Percentiles rank a stretch among this genome's conserved stretches.
phyloP scores from a whole-genome alignment of 305 asterid genomes.

The Fraxinus velutina region DNA sequence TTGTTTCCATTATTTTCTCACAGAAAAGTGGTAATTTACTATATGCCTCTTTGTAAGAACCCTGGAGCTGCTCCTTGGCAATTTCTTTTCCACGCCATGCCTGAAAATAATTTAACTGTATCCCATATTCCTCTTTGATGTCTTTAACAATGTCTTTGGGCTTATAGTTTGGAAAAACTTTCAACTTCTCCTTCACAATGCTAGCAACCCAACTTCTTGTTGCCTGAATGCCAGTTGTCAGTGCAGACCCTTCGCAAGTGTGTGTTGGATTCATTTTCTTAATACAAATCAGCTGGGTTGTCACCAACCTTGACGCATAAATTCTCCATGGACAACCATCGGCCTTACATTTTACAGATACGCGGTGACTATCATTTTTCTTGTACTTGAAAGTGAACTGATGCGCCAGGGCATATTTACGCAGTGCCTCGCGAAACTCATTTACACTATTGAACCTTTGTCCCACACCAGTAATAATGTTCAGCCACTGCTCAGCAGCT shows the following conservation, averaged over 20 bases:
- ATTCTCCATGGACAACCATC: not conserved
- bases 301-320: not conserved
- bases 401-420: slow-evolving; percentile 5
- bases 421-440: slow-evolving; percentile 6
- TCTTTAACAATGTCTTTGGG: not conserved
- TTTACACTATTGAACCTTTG: slow-evolving; percentile 54
- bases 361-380: not conserved
- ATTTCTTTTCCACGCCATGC: slow-evolving; percentile 99
- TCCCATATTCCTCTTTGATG: slow-evolving; percentile 82
- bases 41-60: slow-evolving; percentile 90
- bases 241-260: not conserved
- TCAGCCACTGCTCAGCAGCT: slow-evolving; percentile 73
- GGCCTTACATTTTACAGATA: not conserved
- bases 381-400: not conserved
- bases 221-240: not conserved
- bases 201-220: not conserved
- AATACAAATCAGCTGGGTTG: not conserved
- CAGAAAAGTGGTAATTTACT: slow-evolving; percentile 65
- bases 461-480: slow-evolving; percentile 83
- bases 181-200: not conserved
- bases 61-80: slow-evolving; percentile 98
- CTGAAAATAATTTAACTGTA: slow-evolving; percentile 86
- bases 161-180: not conserved
- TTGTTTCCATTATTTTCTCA: not conserved
- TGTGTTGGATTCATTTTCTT: not conserved